Base-by-base conservation (phyloP, 495 filamentous ascomycete genomes). In the Hypoxylon rickii region DNA sequence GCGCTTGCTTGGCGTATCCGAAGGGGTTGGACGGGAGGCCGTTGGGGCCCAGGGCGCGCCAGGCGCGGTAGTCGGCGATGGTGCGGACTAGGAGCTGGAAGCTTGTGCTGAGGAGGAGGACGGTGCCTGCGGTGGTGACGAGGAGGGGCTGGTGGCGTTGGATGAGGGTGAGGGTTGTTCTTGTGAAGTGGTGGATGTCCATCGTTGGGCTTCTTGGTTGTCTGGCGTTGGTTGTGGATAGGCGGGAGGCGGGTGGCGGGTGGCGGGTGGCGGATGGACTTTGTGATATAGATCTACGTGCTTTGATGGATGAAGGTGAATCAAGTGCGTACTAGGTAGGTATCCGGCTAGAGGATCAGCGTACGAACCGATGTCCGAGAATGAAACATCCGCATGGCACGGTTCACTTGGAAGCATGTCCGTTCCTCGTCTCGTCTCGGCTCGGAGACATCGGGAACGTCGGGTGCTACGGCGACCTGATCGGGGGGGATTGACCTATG, bases 11-110 rank as follows among this genome's bases (percentile, higher is more conserved):
- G 6, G 68, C 22, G 63, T 70, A 75, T 29, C 73, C 73, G 38
- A 64, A 47, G 26, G 53, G 36, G 40, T 74, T 75, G 42, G 66
- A 50, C 2, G 73, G 71, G 3, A 73, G 37, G 31, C 71, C 73
- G 44, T 69, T 68, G 3, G 55, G 63, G 4, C 71, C 71, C 24
- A 74, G 64, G 5, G 65, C 63, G 34, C 72, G 43, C 63, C 55
- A 72, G 11, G 46, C 58, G 2, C 47, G 49, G 54, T 72, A 72
- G 34, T 64, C 60, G 38, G 51, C 36, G 10, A 44, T n/a, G 16
- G 45, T 18, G 46, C 22, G 53, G 0, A 44, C 34, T 22, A 58
- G 33, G 1, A 63, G 12, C 6, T 32, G 41, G 43, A 45, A n/a
- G 8, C 40, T 20, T 36, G 19, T 7, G 31, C 29, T 19, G 47